These are phyloP conservation scores for Fusarium solani-melongenae DNA, from an alignment of 2,329 filamentous ascomycete genomes.

Conservation along the genomic window DNA sequence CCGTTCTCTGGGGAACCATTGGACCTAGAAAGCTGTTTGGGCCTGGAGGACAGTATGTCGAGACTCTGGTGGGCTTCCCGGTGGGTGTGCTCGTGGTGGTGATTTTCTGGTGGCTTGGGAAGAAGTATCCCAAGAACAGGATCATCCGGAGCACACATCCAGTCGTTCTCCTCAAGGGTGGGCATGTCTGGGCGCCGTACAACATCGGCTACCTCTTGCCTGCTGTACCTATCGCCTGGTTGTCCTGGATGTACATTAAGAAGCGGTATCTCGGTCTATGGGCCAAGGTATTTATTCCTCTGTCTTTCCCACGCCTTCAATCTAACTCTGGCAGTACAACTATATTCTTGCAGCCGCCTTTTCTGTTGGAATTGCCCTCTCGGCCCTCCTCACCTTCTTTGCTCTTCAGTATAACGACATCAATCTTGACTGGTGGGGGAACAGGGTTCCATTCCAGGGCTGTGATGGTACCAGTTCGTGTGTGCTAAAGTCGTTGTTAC, in stretches of 20 bases:
- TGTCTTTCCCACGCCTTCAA: rapidly evolving
- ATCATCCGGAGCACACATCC: slow-evolving; percentile 55
- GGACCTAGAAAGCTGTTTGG: slow-evolving; percentile 53
- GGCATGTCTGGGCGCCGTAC: slow-evolving; percentile 56
- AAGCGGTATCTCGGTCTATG: slow-evolving; percentile 59
- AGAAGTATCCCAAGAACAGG: slow-evolving; percentile 45
- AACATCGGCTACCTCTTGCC: slow-evolving; percentile 60
- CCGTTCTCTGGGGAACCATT: slow-evolving; percentile 56
- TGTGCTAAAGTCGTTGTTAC: slow-evolving; percentile 32
- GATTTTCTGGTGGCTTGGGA: slow-evolving; percentile 51
- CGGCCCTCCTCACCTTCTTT: slow-evolving; percentile 61
- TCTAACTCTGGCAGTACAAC: slow-evolving; percentile 51
- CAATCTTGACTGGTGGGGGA: slow-evolving; percentile 60
- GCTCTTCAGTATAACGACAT: slow-evolving; percentile 53
- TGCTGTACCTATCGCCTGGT: slow-evolving; percentile 58
- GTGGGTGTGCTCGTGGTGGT: slow-evolving; percentile 51
- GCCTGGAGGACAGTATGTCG: slow-evolving; percentile 49
- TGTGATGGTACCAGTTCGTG: slow-evolving; percentile 43
- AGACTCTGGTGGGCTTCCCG: slow-evolving; percentile 52
- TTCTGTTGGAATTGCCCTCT: slow-evolving; percentile 57
- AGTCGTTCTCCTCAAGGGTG: slow-evolving; percentile 55
- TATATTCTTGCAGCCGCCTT: slow-evolving; percentile 61
- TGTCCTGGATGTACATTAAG: slow-evolving; percentile 61
- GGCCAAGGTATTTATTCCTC: slow-evolving; percentile 51
- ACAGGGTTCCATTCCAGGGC: slow-evolving; percentile 42